Evolutionary conservation across 306 rosid species (phyloP), one percentile per base, ranked within the genome.

Genomic region (Begonia fuchsioides): DNA sequence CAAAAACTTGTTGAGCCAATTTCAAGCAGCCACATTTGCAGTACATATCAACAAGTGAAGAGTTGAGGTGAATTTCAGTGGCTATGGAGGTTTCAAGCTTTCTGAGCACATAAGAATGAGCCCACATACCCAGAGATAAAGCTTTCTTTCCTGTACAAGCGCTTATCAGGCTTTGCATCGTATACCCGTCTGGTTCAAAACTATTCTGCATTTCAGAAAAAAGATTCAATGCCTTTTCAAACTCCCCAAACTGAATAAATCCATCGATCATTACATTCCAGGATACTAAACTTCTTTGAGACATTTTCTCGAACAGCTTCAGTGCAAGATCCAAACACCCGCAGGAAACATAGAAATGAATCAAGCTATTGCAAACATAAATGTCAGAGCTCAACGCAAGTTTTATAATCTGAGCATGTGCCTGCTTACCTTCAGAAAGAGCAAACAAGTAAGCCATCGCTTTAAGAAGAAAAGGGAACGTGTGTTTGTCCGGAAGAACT

Each of bases 241-340:
- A 81, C 59, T 66, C 73, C 3, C 90, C 90, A 41, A 40, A 56
- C 51, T 53, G 72, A 13, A 67, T 76, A 46, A 58, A 63, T 14
- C 78, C 75, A 60, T 83, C 96, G 67, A 83, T 78, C 68, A 78
- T 72, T 12, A 73, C 58, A 49, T 88, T 83, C 96, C 95, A 88
- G 0, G 80, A 83, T 54, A 88, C 90, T 59, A 70, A 32, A 60
- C 71, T 76, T 68, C 71, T 83, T 10, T 63, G 66, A 12, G 45
- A n/a, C 95, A 81, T 81, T 13, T 57, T 38, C 1, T 53, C 66
- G 45, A 83, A 88, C 54, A 78, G 14, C 32, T 70, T 83, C 44
- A 13, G 54, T 15, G 96, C 96, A 17, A 66, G 26, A 15, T 73
- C 83, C 48, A 81, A 43, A 52, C 47, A 62, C 20, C 90, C 95